phyloP scores from a whole-genome alignment of 257 asterid genomes.

The Lycium barbarum region DNA sequence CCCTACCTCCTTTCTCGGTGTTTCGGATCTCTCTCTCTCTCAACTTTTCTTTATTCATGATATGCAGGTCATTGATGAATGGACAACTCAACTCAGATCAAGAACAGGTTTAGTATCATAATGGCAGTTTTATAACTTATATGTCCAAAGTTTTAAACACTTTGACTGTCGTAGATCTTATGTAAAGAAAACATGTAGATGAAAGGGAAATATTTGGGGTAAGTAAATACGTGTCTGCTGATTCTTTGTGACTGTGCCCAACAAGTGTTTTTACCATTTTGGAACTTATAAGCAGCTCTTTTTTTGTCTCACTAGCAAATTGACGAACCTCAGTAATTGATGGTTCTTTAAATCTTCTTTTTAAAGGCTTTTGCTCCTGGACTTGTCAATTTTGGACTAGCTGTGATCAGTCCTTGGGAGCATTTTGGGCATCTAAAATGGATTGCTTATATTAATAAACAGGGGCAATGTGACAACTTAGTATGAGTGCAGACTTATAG shows the following conservation, averaged over 20 bases:
- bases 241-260: not conserved
- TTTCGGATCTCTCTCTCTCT: not conserved
- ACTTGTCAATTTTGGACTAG: not conserved
- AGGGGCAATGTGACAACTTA: not conserved
- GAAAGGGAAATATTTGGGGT: not conserved
- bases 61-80: slow-evolving; percentile 84
- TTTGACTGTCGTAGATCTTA: not conserved
- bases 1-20: slow-evolving; percentile 10
- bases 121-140: not conserved
- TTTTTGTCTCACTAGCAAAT: not conserved
- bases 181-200: not conserved
- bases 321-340: not conserved
- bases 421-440: slow-evolving; percentile 8
- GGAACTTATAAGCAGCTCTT: not conserved
- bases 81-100: slow-evolving; percentile 77
- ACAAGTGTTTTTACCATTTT: not conserved
- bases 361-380: not conserved
- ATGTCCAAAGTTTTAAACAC: not conserved
- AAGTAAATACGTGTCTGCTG: not conserved
- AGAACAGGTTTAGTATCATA: slow-evolving; percentile 59
- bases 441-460: not conserved
- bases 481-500: not conserved
- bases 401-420: not conserved
- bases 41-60: slow-evolving; percentile 24
- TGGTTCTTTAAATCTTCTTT: not conserved